A percentile compares a stretch with the other conserved stretches of the same genome.
These are phyloP conservation scores for Apiospora malaysiana DNA, from an alignment of 2,329 filamentous ascomycete species.

Conservation along the genomic window DNA sequence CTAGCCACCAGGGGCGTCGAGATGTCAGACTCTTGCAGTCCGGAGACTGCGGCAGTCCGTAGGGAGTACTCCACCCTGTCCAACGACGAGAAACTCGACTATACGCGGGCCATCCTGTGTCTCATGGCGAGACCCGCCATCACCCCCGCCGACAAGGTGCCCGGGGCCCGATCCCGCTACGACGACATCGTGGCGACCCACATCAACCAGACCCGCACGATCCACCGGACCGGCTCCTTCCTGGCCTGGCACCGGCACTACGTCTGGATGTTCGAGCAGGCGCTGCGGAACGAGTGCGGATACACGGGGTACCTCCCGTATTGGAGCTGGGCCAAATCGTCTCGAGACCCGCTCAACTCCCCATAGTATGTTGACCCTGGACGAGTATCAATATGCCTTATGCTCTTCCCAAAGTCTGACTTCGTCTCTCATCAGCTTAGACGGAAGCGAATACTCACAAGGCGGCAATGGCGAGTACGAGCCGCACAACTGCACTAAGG, in stretches of 20 bases:
- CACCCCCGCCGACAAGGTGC: constrained; percentile 13
- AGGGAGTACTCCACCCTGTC: constrained; percentile 22
- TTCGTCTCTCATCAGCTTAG: constrained; percentile 30
- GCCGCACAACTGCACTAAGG: constrained; percentile 25
- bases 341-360: constrained; percentile 37
- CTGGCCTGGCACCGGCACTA: constrained; percentile 30
- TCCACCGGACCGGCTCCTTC: constrained; percentile 15
- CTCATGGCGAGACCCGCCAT: constrained; percentile 14
- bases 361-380: constrained; percentile 28
- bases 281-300: constrained; percentile 22
- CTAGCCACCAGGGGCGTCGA: constrained; percentile 20
- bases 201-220: constrained; percentile 12
- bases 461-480: constrained; percentile 37
- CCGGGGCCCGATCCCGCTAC: constrained; percentile 10
- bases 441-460: constrained; percentile 45
- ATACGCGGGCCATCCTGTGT: constrained; percentile 20
- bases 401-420: background rate
- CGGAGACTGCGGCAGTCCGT: background rate
- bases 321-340: constrained; percentile 45
- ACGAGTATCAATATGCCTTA: background rate
- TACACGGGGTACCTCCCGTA: constrained; percentile 48
- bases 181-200: constrained; percentile 16
- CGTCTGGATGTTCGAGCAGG: constrained; percentile 36
- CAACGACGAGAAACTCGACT: constrained; percentile 26
- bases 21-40: background rate